Conservation (phyloP, 805 yeast genomes). For the Ascoidea rubescens region DNA sequence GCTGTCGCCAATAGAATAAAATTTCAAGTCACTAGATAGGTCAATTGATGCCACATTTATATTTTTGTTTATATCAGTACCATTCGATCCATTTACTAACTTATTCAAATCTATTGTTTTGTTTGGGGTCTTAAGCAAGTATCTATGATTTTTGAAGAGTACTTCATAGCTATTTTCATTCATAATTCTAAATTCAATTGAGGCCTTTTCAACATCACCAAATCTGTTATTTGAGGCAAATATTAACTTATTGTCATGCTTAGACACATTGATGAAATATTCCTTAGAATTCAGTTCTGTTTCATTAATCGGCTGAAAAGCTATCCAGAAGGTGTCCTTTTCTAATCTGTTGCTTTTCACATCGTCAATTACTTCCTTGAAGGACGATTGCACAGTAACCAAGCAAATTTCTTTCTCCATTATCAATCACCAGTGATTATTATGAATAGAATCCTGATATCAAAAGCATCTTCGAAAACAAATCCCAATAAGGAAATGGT, state of each 20-base stretch:
- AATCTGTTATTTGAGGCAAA: too few relatives aligned
- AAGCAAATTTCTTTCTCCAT: too few relatives aligned
- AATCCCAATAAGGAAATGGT: too few relatives aligned
- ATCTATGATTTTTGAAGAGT: too few relatives aligned
- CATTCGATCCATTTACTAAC: background rate
- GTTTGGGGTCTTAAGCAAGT: background rate
- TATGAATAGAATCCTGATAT: too few relatives aligned
- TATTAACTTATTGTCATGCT: too few relatives aligned
- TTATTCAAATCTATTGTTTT: too few relatives aligned
- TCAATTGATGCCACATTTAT: background rate
- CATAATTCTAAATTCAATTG: background rate
- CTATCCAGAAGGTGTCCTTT: background rate
- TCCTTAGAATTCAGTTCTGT: background rate
- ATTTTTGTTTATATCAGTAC: too few relatives aligned
- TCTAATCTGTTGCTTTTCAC: background rate
- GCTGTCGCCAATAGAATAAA: background rate
- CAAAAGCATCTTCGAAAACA: too few relatives aligned
- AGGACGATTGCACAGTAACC: background rate
- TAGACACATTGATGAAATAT: background rate
- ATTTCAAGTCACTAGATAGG: too few relatives aligned
- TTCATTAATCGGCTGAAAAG: too few relatives aligned
- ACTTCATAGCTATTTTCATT: background rate
- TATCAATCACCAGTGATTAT: too few relatives aligned
- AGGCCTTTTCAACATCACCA: background rate
- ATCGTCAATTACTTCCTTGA: background rate